These are phyloP conservation scores for Microascus cirrosus DNA, from an alignment of 2,329 filamentous ascomycete species.

Conservation along the genomic window DNA sequence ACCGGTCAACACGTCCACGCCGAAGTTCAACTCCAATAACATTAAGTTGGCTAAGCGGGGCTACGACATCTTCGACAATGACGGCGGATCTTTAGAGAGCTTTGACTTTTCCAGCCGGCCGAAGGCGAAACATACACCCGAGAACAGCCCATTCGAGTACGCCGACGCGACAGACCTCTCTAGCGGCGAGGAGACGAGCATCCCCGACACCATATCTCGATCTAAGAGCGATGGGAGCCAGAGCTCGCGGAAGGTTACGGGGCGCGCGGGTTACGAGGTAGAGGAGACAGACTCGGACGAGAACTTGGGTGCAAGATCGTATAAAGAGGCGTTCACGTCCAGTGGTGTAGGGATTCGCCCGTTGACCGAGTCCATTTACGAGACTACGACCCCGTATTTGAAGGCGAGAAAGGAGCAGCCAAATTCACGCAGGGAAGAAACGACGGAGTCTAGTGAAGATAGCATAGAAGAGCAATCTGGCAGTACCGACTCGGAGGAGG, in stretches of 20 bases:
- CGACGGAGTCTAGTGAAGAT: no score
- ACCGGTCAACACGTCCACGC: background rate
- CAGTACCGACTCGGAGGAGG: no score
- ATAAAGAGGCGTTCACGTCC: background rate
- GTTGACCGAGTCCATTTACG: background rate
- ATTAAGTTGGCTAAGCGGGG: background rate
- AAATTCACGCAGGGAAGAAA: no score
- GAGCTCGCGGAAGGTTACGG: background rate
- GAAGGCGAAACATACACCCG: background rate
- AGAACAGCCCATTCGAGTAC: background rate
- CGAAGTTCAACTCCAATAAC: background rate
- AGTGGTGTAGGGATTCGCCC: background rate
- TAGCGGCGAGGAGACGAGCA: background rate
- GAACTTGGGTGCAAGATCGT: background rate
- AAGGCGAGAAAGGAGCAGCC: no score
- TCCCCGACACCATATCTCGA: background rate
- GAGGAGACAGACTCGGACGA: background rate
- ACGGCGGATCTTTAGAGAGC: background rate
- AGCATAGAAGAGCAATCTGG: no score
- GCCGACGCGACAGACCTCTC: background rate
- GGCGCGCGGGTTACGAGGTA: background rate
- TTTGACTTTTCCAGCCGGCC: background rate
- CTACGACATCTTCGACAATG: background rate
- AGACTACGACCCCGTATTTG: background rate
- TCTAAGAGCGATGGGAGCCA: background rate